These are phyloP conservation scores for Moniliella sp. DNA, from an alignment of 1,284 basidiomycete species.

Conservation along the genomic window DNA sequence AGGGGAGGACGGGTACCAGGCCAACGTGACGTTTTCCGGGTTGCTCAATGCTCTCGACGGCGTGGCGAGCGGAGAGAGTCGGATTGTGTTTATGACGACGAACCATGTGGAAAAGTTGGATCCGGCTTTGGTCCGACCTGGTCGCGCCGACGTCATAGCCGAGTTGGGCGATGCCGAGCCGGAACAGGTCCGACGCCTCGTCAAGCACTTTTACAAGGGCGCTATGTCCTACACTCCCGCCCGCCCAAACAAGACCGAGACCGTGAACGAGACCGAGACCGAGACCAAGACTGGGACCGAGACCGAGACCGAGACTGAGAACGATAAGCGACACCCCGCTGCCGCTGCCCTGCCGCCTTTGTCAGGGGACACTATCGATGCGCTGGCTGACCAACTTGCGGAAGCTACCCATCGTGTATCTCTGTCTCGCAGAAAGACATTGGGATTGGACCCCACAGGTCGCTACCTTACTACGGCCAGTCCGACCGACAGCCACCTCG, in stretches of 20 bases:
- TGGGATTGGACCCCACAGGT: constrained; percentile 4
- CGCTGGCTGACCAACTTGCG: constrained; percentile 8
- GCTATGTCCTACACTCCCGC: constrained; percentile 3
- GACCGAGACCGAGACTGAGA: constrained; percentile 6
- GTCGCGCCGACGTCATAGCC: constrained; percentile 68
- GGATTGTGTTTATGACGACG: constrained; percentile 98
- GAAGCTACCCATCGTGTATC: neutral
- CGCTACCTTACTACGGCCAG: neutral
- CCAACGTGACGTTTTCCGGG: constrained; percentile 81
- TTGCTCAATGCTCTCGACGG: constrained; percentile 92
- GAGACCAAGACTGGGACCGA: constrained; percentile 1
- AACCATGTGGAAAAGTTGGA: constrained; percentile 55
- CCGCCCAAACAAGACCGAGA: neutral
- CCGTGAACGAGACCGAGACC: neutral
- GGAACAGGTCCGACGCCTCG: constrained; percentile 56
- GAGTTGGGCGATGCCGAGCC: constrained; percentile 70
- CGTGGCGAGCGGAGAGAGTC: constrained; percentile 70
- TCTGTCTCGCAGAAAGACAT: constrained; percentile 3
- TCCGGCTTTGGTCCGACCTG: constrained; percentile 78
- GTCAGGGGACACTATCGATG: no score
- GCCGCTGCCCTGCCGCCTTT: no score
- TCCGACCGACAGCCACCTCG: neutral
- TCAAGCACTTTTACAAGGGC: constrained; percentile 56
- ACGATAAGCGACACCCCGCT: no score
- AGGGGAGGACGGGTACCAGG: constrained; percentile 12